Conservation (phyloP, 495 filamentous ascomycete genomes). For the Tuber calosporum region DNA sequence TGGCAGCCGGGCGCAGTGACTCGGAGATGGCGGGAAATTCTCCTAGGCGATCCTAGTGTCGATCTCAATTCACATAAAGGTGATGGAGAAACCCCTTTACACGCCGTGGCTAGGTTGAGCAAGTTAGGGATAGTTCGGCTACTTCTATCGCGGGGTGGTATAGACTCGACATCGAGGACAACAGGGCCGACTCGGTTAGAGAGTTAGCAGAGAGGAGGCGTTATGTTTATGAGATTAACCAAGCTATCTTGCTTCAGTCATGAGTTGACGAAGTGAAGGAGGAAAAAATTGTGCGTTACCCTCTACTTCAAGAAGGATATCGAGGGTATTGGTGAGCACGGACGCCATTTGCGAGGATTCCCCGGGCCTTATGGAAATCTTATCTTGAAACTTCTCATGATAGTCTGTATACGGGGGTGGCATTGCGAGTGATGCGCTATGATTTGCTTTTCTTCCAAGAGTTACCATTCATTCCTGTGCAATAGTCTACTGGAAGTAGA, state of each 20-base stretch:
- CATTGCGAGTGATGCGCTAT: background rate
- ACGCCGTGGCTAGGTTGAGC: background rate
- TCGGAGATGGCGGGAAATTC: background rate
- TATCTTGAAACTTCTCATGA: background rate
- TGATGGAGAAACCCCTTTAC: conserved; percentile 9
- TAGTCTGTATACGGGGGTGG: background rate
- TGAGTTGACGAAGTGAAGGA: background rate
- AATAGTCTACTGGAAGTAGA: background rate
- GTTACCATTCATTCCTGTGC: no score
- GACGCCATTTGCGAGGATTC: background rate
- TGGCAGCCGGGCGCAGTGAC: background rate
- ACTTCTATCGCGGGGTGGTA: background rate
- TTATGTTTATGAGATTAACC: background rate
- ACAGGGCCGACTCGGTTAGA: background rate
- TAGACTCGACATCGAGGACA: background rate
- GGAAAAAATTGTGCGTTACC: background rate
- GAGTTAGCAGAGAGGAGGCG: background rate
- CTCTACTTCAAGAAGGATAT: background rate
- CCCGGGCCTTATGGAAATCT: background rate
- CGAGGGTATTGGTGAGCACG: background rate
- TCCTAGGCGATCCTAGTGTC: background rate
- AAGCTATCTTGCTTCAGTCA: background rate
- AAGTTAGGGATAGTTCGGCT: background rate
- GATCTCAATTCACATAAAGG: background rate
- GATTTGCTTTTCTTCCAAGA: background rate